Evolutionary conservation across 192 early-diverging fungal species (phyloP).

Genomic region (Helicostylum pulchrum): DNA sequence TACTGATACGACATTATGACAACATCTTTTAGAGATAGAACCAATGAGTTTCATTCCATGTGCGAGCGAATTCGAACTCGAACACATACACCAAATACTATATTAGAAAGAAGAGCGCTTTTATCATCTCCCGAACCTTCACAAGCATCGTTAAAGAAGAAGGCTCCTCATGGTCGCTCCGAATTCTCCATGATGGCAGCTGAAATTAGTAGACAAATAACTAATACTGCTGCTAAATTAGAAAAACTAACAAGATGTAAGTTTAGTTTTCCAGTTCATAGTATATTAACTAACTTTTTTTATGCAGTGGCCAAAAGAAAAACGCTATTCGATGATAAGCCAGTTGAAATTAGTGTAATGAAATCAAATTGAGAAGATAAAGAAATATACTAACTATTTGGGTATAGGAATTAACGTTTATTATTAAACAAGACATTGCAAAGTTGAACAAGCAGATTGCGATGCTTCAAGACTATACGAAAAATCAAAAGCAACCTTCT

Average conservation of each 20-base stretch:
- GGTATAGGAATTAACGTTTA: conserved; percentile 78
- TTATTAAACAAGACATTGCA: conserved; percentile 96
- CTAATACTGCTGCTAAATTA: conserved; percentile 75
- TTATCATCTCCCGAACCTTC: conserved; percentile 28
- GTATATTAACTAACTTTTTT: neutral
- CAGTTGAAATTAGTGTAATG: conserved; percentile 85
- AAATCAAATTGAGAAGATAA: neutral
- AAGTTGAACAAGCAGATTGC: conserved; percentile 92
- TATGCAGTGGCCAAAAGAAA: conserved; percentile 84
- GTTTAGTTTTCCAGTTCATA: conserved; percentile 2
- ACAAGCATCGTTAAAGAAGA: conserved; percentile 4
- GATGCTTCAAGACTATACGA: conserved; percentile 68
- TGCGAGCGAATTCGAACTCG: conserved; percentile 68
- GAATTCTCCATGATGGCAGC: conserved; percentile 85
- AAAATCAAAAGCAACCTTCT: conserved; percentile 45
- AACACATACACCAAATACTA: conserved; percentile 14
- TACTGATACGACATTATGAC: neutral
- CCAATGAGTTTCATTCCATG: conserved; percentile 81
- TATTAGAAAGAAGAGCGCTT: conserved; percentile 23
- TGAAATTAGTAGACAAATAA: conserved; percentile 85
- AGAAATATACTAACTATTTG: neutral
- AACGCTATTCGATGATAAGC: conserved; percentile 96
- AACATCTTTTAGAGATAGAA: conserved; percentile 68
- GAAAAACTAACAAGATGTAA: conserved; percentile 78
- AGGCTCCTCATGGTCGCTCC: conserved; percentile 37